phyloP scores from a whole-genome alignment of 2,329 filamentous ascomycete genomes.

The Cercospora citrullina region DNA sequence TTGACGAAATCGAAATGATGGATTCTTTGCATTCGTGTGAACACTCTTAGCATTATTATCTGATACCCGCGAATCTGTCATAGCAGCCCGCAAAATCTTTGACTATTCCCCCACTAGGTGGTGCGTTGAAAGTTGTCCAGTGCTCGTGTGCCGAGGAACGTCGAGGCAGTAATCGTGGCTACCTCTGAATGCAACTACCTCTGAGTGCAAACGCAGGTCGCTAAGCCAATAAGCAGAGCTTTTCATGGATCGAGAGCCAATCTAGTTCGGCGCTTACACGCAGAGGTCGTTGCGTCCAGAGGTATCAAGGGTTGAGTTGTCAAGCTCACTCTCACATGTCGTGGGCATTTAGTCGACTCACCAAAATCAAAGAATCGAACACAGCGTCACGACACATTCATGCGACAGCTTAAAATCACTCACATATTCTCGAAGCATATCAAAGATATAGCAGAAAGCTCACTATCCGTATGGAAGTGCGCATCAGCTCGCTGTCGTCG shows the following conservation, averaged over 20 bases:
- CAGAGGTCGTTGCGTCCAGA: too few relatives aligned
- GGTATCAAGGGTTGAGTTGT: too few relatives aligned
- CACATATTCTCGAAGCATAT: not conserved
- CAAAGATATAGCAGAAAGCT: not conserved
- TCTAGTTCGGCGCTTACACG: too few relatives aligned
- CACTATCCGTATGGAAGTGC: not conserved
- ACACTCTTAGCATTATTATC: not conserved
- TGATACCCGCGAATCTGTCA: not conserved
- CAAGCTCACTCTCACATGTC: not conserved
- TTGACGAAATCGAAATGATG: not conserved
- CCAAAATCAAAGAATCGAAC: not conserved
- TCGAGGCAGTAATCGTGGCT: too few relatives aligned
- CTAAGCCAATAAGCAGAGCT: too few relatives aligned
- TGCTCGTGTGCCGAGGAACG: too few relatives aligned
- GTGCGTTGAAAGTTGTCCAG: too few relatives aligned
- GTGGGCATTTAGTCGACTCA: not conserved
- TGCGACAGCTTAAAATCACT: not conserved
- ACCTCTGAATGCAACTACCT: too few relatives aligned
- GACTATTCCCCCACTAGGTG: too few relatives aligned
- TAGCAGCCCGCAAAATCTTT: too few relatives aligned
- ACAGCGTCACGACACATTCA: not conserved
- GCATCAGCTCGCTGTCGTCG: not conserved
- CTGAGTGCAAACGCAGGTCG: too few relatives aligned
- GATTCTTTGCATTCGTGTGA: not conserved
- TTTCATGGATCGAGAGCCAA: too few relatives aligned